These are phyloP conservation scores for Calycina marina DNA, from an alignment of 2,329 filamentous ascomycete species.

Conservation along the genomic window DNA sequence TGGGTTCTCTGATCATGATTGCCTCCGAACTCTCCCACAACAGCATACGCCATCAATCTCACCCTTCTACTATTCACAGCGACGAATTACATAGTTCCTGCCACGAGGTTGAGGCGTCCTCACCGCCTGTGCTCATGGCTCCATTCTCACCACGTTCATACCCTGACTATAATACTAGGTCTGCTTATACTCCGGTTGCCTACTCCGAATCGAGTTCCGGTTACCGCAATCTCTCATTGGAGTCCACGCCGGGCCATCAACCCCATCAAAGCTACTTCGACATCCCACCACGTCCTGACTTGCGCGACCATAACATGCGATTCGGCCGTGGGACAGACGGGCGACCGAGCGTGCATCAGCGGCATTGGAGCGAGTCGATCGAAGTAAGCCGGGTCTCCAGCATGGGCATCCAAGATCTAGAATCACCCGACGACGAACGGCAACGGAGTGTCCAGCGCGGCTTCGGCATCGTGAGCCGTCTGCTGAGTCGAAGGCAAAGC, in stretches of 20 bases:
- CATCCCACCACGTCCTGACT: slow-evolving; percentile 3
- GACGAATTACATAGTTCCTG: too few relatives aligned
- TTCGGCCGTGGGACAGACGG: slow-evolving; percentile 1
- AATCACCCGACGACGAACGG: neutral
- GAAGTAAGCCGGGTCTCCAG: neutral
- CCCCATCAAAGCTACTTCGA: slow-evolving; percentile 12
- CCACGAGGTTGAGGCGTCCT: slow-evolving; percentile 11
- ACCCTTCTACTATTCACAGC: slow-evolving; percentile 5
- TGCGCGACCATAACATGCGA: slow-evolving; percentile 6
- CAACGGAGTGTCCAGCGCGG: neutral
- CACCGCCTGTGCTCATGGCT: slow-evolving; percentile 11
- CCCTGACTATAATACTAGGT: slow-evolving; percentile 7
- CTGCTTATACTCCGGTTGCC: slow-evolving; percentile 13
- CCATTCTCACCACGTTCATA: slow-evolving; percentile 11
- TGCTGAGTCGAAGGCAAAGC: neutral
- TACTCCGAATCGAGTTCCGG: slow-evolving; percentile 8
- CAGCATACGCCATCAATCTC: slow-evolving; percentile 8
- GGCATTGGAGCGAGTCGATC: slow-evolving; percentile 11
- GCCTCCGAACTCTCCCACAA: slow-evolving; percentile 7
- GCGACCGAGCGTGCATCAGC: slow-evolving; percentile 11
- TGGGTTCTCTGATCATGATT: slow-evolving; percentile 20
- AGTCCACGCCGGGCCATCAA: slow-evolving; percentile 10
- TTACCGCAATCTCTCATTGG: slow-evolving; percentile 7
- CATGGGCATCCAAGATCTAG: neutral
- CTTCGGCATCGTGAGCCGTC: neutral